phyloP scores from a whole-genome alignment of 1,284 basidiomycete genomes.

The Ceratobasidium sp. region DNA sequence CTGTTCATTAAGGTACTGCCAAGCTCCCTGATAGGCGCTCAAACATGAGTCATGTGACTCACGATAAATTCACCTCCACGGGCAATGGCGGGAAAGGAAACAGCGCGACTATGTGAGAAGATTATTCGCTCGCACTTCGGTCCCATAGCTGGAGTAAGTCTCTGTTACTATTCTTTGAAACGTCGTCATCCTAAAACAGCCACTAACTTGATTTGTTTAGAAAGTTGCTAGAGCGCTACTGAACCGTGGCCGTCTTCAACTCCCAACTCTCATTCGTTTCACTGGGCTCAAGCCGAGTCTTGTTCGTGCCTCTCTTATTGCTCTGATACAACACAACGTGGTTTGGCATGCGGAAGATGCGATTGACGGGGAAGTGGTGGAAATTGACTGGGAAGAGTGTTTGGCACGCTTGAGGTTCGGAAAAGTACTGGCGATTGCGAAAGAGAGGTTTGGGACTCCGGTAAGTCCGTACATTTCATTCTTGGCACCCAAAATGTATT shows the following conservation, averaged over 20 bases:
- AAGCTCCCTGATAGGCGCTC: constrained; percentile 2
- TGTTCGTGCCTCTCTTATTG: constrained; percentile 78
- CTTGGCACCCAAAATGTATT: neutral
- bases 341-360: constrained; percentile 82
- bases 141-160: constrained; percentile 73
- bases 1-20: constrained; percentile 6
- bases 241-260: constrained; percentile 81
- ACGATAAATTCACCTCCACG: constrained; percentile 21
- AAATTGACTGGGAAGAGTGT: constrained; percentile 83
- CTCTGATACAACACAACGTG: constrained; percentile 92
- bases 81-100: constrained; percentile 76
- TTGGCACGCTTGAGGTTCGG: constrained; percentile 82
- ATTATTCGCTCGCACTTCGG: constrained; percentile 85
- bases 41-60: constrained; percentile 27
- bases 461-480: constrained; percentile 59
- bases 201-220: constrained; percentile 56
- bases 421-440: constrained; percentile 77
- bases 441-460: constrained; percentile 71
- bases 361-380: constrained; percentile 80
- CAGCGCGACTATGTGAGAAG: constrained; percentile 75
- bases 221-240: constrained; percentile 85
- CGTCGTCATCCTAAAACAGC: neutral
- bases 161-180: constrained; percentile 10
- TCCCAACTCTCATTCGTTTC: constrained; percentile 75
- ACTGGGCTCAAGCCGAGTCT: constrained; percentile 68